Base-by-base conservation (phyloP, 495 filamentous ascomycete genomes). In the Pyrenopolyporus hunteri region DNA sequence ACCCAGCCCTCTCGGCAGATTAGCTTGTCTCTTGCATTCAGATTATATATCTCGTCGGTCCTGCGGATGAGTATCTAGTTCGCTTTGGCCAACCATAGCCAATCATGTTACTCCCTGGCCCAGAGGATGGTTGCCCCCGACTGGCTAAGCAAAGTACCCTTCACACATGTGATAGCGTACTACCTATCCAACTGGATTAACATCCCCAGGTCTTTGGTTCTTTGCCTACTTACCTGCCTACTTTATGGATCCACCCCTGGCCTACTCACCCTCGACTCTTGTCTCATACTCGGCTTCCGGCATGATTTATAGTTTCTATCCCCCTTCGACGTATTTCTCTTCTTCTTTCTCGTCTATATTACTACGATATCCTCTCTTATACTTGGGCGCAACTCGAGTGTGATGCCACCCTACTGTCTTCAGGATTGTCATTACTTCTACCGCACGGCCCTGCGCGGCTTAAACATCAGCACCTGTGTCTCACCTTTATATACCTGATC, bases 361-460 rank as follows among this genome's bases (percentile, higher is more conserved):
- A 39, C 37, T 22, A 22, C 35, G 19, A 46, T 23, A 56, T 48
- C 51, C 33, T n/a, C 22, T 43, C 37, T 37, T 32, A 22, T 57
- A 66, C 33, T 37, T 39, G 44, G 49, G 51, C 54, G 20, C 29
- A 56, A 26, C 47, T 70, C 71, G 50, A 76, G 74, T 78, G 76
- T 75, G 72, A 94, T 93, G 89, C 90, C 90, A 77, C 75, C 82
- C 59, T 94, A 92, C 73, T 95, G 78, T 73, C 79, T 89, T 42
- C 89, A 94, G 81, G 89, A 95, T 72, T 95, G 89, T 70, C 91
- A 94, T 72, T 94, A 93, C 74, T 95, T 95, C 81, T 92, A 90
- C 80, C 89, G 89, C 80, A 93, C 85, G 68, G 88, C 90, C 64
- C 76, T 94, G 74, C 89, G 87, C 79, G 85, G 92, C 72, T 78